A percentile compares a stretch with the other conserved stretches of the same genome.
Conservation (phyloP, 164 flowering plant species). For the Vitis labrusca region DNA sequence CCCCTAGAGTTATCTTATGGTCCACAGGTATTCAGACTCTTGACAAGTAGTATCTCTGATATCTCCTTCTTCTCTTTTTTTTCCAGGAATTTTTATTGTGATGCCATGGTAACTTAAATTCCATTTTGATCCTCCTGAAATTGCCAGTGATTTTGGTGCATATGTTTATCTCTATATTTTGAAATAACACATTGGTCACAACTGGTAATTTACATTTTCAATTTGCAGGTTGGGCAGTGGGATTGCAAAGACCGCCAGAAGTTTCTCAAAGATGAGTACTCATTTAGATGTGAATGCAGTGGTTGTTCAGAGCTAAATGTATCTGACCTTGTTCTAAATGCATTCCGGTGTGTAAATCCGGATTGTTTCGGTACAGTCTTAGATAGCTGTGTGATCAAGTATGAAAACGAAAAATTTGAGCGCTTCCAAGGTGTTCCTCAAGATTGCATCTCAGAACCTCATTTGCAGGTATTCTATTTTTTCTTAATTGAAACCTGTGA, state of each 20-base stretch:
- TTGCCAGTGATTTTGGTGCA: background rate
- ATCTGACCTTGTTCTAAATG: slow-evolving; percentile 69
- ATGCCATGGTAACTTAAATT: background rate
- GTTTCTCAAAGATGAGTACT: slow-evolving; percentile 63
- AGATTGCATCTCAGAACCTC: slow-evolving; percentile 18
- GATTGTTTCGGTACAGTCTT: slow-evolving; percentile 70
- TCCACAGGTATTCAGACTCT: slow-evolving; percentile 61
- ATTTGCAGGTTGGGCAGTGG: slow-evolving; percentile 79
- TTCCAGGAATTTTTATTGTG: background rate
- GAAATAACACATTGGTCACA: background rate
- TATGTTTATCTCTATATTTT: background rate
- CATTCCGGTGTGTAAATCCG: slow-evolving; percentile 57
- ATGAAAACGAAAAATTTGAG: slow-evolving; percentile 32
- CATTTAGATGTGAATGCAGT: slow-evolving; percentile 69
- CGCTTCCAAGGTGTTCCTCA: slow-evolving; percentile 14
- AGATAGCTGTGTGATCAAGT: slow-evolving; percentile 22
- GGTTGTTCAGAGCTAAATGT: slow-evolving; percentile 67
- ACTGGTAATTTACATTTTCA: background rate
- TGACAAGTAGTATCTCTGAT: background rate
- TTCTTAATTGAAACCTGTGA: background rate
- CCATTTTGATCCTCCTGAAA: background rate
- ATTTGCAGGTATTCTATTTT: slow-evolving; percentile 38
- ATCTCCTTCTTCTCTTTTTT: background rate
- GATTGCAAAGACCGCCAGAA: slow-evolving; percentile 53
- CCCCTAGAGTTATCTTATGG: slow-evolving; percentile 90